Evolutionary conservation across 2,329 filamentous ascomycete genomes (phyloP).

Genomic region (Ceratocystis colombiana): DNA sequence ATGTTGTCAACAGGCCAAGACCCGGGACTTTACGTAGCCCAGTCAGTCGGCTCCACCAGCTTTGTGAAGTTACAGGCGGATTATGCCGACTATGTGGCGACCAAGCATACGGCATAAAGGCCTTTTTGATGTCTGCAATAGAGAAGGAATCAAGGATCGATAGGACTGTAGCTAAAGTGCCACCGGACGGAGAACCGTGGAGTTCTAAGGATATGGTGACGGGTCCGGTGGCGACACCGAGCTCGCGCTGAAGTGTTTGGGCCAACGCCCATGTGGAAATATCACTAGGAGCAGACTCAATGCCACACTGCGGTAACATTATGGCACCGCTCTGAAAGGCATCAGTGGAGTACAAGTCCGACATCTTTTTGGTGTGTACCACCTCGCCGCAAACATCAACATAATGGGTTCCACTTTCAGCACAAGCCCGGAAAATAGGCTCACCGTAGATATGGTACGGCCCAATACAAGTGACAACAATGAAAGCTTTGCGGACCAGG

Average conservation of each 20-base stretch:
- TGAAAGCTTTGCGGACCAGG: slow-evolving; percentile 46
- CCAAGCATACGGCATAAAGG: slow-evolving; percentile 44
- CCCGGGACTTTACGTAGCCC: slow-evolving; percentile 42
- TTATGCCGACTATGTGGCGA: slow-evolving; percentile 45
- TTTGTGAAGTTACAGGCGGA: slow-evolving; percentile 30
- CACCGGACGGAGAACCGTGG: slow-evolving; percentile 47
- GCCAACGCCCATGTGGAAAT: slow-evolving; percentile 47
- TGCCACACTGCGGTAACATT: slow-evolving; percentile 51
- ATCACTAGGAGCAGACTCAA: slow-evolving; percentile 55
- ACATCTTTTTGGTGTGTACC: slow-evolving; percentile 50
- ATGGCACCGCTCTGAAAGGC: slow-evolving; percentile 47
- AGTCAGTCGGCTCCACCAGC: slow-evolving; percentile 39
- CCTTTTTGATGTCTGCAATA: slow-evolving; percentile 39
- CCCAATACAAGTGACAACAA: slow-evolving; percentile 50
- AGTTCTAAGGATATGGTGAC: slow-evolving; percentile 45
- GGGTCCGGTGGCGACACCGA: slow-evolving; percentile 43
- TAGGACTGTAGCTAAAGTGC: slow-evolving; percentile 58
- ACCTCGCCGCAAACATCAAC: slow-evolving; percentile 53
- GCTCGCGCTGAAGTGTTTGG: slow-evolving; percentile 40
- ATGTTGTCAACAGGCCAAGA: slow-evolving; percentile 48
- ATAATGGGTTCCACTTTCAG: slow-evolving; percentile 54
- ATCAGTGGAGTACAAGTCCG: slow-evolving; percentile 45
- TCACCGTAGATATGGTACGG: slow-evolving; percentile 50
- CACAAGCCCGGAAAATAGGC: slow-evolving; percentile 50
- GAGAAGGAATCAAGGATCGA: slow-evolving; percentile 45